These are phyloP conservation scores for Lipomyces yamanashiensis DNA, from an alignment of 805 yeast species.

Conservation along the genomic window DNA sequence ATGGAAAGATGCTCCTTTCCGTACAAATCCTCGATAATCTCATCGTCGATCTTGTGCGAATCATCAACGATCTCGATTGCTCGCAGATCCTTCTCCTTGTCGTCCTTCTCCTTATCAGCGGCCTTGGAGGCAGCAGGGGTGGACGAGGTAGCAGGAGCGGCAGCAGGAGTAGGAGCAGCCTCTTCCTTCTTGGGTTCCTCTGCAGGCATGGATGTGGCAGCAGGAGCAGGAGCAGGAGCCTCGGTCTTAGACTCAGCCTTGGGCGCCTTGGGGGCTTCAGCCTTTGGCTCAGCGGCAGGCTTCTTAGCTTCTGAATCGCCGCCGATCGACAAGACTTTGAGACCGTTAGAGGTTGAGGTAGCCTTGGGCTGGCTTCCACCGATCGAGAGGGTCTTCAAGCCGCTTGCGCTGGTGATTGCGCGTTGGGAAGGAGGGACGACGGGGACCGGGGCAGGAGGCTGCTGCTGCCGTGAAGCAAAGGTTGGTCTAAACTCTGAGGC, in stretches of 20 bases:
- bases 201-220: constrained; percentile 14
- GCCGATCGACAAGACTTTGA: constrained; percentile 24
- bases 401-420: constrained; percentile 26
- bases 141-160: constrained; percentile 38
- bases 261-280: constrained; percentile 17
- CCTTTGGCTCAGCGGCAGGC: constrained; percentile 27
- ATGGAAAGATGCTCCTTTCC: constrained; percentile 97
- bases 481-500: constrained; percentile 33
- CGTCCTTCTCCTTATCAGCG: constrained; percentile 36
- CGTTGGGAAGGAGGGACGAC: constrained; percentile 4
- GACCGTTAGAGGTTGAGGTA: constrained; percentile 17
- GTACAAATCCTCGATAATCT: constrained; percentile 86
- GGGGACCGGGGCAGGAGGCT: constrained; percentile 13
- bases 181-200: constrained; percentile 33
- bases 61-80: constrained; percentile 64
- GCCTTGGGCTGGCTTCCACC: constrained; percentile 18
- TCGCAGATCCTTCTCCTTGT: constrained; percentile 31
- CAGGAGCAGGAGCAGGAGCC: constrained; percentile 7
- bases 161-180: constrained; percentile 33
- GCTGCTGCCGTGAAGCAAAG: constrained; percentile 24
- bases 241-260: constrained; percentile 3
- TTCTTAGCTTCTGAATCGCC: constrained; percentile 30
- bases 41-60: constrained; percentile 86
- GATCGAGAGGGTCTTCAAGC: constrained; percentile 20
- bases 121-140: constrained; percentile 37